phyloP scores from a whole-genome alignment of 371 early-diverging fungal genomes.

The Parasitella parasitica region DNA sequence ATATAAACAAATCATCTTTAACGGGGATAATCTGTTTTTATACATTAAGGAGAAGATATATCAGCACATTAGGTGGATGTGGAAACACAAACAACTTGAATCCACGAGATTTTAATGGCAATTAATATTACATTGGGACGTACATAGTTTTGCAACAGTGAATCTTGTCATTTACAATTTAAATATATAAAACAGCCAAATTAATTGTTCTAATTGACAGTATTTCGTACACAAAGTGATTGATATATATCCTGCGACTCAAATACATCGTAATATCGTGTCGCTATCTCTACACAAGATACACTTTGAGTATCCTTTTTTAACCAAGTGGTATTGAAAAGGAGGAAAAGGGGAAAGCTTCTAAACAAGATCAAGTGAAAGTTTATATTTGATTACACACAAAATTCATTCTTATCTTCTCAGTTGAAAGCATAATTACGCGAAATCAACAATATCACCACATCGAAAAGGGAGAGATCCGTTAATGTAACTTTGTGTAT shows the following conservation, averaged over 20 bases:
- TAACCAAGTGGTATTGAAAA: not conserved
- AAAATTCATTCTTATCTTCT: too few species aligned
- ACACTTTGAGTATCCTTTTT: not conserved
- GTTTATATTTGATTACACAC: too few species aligned
- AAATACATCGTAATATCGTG: too few species aligned
- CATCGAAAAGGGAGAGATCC: not conserved
- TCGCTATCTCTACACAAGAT: too few species aligned
- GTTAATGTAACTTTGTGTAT: not conserved
- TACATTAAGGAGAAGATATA: not conserved
- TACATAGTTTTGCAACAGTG: not conserved
- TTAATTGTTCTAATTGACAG: not conserved
- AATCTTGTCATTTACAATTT: not conserved
- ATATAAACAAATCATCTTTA: not conserved
- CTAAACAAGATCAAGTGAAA: too few species aligned
- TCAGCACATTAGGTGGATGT: not conserved
- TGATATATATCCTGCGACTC: too few species aligned
- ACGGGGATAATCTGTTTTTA: not conserved
- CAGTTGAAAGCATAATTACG: too few species aligned
- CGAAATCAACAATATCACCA: too few species aligned
- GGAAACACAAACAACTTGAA: not conserved
- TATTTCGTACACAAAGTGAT: not conserved
- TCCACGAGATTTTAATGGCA: conserved; percentile 1
- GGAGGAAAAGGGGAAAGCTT: not conserved
- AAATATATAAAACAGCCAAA: not conserved
- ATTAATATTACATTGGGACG: not conserved